Evolutionary conservation across 306 rosid species (phyloP).

Genomic region (Prunus fruticosa): DNA sequence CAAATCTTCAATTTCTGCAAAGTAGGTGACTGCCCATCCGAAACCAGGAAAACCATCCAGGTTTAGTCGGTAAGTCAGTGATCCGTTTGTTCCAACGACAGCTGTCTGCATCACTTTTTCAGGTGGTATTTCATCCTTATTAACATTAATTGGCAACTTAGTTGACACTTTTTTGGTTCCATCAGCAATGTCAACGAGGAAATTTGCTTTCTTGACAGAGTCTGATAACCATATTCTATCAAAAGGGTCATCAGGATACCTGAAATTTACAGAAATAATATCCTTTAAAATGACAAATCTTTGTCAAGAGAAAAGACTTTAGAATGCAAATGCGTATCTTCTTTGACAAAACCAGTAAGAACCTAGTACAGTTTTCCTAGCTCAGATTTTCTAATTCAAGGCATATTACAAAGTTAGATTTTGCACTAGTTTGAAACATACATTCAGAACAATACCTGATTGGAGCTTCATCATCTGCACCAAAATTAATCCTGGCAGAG

Average conservation of each 20-base stretch:
- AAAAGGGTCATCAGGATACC: constrained; percentile 97
- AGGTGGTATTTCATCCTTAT: constrained; percentile 73
- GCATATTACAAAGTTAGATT: not conserved
- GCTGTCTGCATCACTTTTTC: constrained; percentile 94
- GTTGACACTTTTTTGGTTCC: constrained; percentile 87
- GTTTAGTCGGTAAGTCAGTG: constrained; percentile 82
- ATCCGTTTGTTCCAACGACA: constrained; percentile 83
- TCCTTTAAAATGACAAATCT: not conserved
- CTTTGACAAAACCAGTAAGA: no score
- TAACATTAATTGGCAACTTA: constrained; percentile 53
- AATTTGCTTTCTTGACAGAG: constrained; percentile 87
- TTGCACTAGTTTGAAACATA: not conserved
- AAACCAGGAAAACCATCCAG: constrained; percentile 87
- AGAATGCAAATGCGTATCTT: not conserved
- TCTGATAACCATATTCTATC: constrained; percentile 97
- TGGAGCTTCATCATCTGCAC: constrained; percentile 76
- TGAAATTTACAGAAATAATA: constrained; percentile 32
- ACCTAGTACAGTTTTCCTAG: not conserved
- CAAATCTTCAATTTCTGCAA: constrained; percentile 95
- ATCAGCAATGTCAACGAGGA: constrained; percentile 84
- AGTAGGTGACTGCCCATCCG: constrained; percentile 85
- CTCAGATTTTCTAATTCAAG: not conserved
- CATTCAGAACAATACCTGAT: constrained; percentile 47
- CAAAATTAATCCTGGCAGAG: constrained; percentile 96
- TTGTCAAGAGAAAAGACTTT: not conserved